Evolutionary conservation across 495 filamentous ascomycete genomes (phyloP).

Genomic region (Aeminium ludgeri): DNA sequence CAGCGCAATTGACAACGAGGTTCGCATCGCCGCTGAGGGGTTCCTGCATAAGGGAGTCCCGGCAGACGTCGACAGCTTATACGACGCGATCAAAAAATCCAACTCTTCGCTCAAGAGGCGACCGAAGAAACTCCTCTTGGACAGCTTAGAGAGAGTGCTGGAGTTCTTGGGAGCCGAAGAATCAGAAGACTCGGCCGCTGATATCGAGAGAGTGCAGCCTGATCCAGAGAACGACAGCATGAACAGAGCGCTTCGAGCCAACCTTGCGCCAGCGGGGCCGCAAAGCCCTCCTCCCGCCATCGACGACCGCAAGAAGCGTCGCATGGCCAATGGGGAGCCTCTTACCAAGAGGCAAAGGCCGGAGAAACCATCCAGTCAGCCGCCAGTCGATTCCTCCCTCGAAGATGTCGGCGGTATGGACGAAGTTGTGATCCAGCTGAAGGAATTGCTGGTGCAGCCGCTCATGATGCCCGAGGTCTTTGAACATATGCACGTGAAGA

Average conservation of each 20-base stretch:
- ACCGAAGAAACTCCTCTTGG: slow-evolving; percentile 63
- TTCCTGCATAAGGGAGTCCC: slow-evolving; percentile 27
- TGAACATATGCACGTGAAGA: slow-evolving; percentile 40
- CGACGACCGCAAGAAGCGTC: slow-evolving; percentile 17
- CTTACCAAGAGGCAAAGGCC: slow-evolving; percentile 37
- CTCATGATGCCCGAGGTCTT: slow-evolving; percentile 50
- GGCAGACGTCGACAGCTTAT: slow-evolving; percentile 46
- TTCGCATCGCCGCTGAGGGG: slow-evolving; percentile 5
- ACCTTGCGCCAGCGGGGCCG: slow-evolving; percentile 12
- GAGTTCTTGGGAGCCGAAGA: slow-evolving; percentile 48
- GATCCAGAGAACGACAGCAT: slow-evolving; percentile 42
- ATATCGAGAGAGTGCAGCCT: slow-evolving; percentile 21
- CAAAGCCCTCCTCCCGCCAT: not conserved
- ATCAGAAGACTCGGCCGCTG: slow-evolving; percentile 34
- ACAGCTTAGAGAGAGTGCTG: slow-evolving; percentile 73
- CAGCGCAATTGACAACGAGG: slow-evolving; percentile 13
- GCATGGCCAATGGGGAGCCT: slow-evolving; percentile 52
- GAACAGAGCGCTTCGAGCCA: slow-evolving; percentile 35
- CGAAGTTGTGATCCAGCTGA: slow-evolving; percentile 55
- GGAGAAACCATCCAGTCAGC: slow-evolving; percentile 28
- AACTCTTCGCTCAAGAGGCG: slow-evolving; percentile 71
- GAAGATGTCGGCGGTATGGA: slow-evolving; percentile 77
- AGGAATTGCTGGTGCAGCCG: slow-evolving; percentile 68
- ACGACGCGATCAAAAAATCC: slow-evolving; percentile 60
- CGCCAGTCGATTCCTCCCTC: slow-evolving; percentile 60